Base-by-base conservation (phyloP, 2,329 filamentous ascomycete genomes). In the Microsporum ferrugineum region DNA sequence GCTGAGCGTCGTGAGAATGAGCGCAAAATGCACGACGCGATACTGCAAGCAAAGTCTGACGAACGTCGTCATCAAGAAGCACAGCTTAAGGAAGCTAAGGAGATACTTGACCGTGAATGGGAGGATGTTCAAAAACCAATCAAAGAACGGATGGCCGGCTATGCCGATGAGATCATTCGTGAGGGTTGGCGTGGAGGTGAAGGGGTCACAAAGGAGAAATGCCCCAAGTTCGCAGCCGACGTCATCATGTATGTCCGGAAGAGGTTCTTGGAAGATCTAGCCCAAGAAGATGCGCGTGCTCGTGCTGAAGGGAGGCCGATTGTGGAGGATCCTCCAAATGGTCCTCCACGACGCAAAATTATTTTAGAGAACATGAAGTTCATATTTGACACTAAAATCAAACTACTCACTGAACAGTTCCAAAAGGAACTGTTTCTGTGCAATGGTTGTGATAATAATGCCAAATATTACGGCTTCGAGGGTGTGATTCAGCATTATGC, bases 351-450 rank as follows among this genome's bases (percentile, higher is more conserved):
- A 31, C 79, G 83, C 70, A 85, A 80, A 68, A 77, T 92, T 59
- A 88, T 86, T 0, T 75, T 94, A 66, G 88, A 92, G 69, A 90
- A 91, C 68, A 91, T 94, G 88, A 91, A 88, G 72, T 92, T 87
- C 84, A 77, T 91, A 34, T 91, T 88, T 70, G 88, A 91, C 68
- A 83, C 82, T 66, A 91, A 89, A 71, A 80, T 94, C 69, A 88
- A 85, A 68, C 83, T 84, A 29, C 74, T 84, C 60, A 89, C 86
- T 2, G 86, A 89, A 64, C 74, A 77, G 53, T 80, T 81, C 66
- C 79, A 84, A 66, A 88, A 85, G 68, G 88, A 91, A 60, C 75
- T 91, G 7, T 94, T 94, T 71, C 79, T 88, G 61, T 94, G 89
- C 75, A 85, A 84, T 66, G 82, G 79, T 34, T 91, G 88, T 70